These are phyloP conservation scores for Neocucurbitaria cava DNA, from an alignment of 2,329 filamentous ascomycete species.

Conservation along the genomic window DNA sequence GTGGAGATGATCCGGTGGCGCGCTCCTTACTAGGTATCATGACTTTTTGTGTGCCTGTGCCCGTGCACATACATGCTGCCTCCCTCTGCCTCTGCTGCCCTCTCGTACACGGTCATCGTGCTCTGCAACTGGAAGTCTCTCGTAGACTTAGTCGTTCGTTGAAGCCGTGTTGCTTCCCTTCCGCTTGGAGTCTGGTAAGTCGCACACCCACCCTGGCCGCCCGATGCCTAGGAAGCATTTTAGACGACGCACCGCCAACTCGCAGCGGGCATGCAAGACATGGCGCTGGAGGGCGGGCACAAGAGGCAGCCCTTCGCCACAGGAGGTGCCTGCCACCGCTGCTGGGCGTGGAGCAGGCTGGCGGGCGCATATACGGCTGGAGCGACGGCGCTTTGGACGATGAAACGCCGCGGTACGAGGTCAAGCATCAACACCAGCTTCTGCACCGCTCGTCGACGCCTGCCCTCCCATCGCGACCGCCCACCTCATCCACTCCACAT, in stretches of 20 bases:
- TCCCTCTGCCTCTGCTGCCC: not conserved
- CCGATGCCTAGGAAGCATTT: slow-evolving; percentile 9
- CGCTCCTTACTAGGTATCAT: slow-evolving; percentile 21
- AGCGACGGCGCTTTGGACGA: slow-evolving; percentile 5
- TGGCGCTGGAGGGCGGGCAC: slow-evolving; percentile 1
- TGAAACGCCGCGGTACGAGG: slow-evolving; percentile 19
- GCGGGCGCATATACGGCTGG: not conserved
- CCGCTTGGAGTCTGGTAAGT: slow-evolving; percentile 25
- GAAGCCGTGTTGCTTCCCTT: slow-evolving; percentile 1
- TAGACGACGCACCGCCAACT: not conserved
- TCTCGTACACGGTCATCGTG: not conserved
- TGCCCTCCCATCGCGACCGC: slow-evolving; percentile 1
- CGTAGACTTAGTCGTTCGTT: slow-evolving; percentile 15
- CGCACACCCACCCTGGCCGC: slow-evolving; percentile 11
- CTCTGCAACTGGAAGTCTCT: not conserved
- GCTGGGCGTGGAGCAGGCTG: not conserved
- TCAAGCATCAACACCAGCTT: slow-evolving; percentile 7
- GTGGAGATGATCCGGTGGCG: slow-evolving; percentile 16
- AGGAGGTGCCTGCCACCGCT: slow-evolving; percentile 5
- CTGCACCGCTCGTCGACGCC: slow-evolving; percentile 4
- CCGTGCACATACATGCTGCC: not conserved
- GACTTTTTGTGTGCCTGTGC: not conserved
- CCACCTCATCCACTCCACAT: slow-evolving; percentile 4
- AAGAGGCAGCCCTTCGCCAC: slow-evolving; percentile 3
- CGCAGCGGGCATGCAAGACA: slow-evolving; percentile 6